These are phyloP conservation scores for Pichia paraexigua DNA, from an alignment of 805 yeast species.

Conservation along the genomic window DNA sequence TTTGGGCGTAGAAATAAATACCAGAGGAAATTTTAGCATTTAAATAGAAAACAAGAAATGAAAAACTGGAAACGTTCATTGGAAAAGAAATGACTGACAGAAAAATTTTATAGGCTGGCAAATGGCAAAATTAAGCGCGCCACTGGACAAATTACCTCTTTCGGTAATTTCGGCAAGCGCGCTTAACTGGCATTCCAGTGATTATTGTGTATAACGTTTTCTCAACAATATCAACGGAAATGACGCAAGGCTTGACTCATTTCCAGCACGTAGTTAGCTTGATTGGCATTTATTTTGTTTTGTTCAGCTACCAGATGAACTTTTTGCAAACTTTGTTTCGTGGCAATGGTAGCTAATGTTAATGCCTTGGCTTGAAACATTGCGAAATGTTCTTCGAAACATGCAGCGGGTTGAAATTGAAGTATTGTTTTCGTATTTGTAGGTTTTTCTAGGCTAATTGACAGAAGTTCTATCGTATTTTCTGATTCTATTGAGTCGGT, in stretches of 20 bases:
- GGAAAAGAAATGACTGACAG: not conserved
- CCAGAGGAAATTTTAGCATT: not conserved
- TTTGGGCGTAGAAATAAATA: not conserved
- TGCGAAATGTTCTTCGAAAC: not conserved
- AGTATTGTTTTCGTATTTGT: not conserved
- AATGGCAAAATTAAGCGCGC: constrained; percentile 13
- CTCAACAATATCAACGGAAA: not conserved
- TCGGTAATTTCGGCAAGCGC: constrained; percentile 13
- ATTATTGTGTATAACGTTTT: not conserved
- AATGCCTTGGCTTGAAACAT: not conserved
- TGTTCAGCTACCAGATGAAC: not conserved
- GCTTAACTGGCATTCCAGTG: constrained; percentile 2
- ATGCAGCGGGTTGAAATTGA: not conserved
- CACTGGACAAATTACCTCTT: constrained; percentile 8
- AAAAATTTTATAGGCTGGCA: not conserved
- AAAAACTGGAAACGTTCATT: not conserved
- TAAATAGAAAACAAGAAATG: not conserved
- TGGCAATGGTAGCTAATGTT: not conserved
- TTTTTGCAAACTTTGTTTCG: not conserved
- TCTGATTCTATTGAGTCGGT: not conserved
- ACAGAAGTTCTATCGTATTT: not conserved
- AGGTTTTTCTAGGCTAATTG: not conserved
- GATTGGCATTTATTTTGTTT: constrained; percentile 7
- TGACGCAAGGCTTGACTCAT: constrained; percentile 1
- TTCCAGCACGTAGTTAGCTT: constrained; percentile 1